Base-by-base conservation (phyloP, 2,329 filamentous ascomycete species). In the Uncinocarpus reesii region DNA sequence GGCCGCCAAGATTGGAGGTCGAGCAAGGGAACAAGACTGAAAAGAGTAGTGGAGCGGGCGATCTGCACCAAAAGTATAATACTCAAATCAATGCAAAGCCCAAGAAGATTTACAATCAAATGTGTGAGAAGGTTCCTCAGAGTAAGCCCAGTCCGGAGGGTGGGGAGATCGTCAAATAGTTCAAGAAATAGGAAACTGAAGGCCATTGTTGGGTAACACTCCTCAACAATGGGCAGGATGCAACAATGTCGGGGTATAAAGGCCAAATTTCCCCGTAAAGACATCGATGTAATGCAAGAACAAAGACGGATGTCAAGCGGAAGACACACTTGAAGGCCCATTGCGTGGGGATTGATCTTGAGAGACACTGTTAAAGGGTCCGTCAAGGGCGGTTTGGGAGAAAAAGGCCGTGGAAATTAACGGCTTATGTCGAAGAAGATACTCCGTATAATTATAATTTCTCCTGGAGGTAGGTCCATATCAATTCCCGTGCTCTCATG, bases 121-220 rank as follows among this genome's bases (percentile, higher is more conserved):
- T 13, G 24, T 41, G 10, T n/a, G 26, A 47, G 23, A 16, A 21
- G 11, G 5, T 31, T 38, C 35, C 23, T 36, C 15, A 28, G 34
- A 26, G 31, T 41, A 34, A 34, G 26, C 28, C 18, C 28, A 41
- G 11, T 41, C 36, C 35, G 45, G 43, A 37, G 26, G 35, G 48
- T 31, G 52, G 56, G 3, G 43, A 54, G 50, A 56, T 40, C 47
- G 52, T n/a, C 58, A 66, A 16, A 53, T 54, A 16, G 63, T 69
- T 43, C 68, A 66, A 66, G 53, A 66, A 24, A 40, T 69, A 56
- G 2, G 63, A 68, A 47, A 53, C 62, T 2, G 55, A 57, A 29
- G 48, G 47, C 3, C 44, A 55, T 20, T 58, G 67, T 2, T 62
- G 61, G 0, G 13, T 50, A 1, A 58, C 64, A 26, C 55, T 63